Evolutionary conservation across 345 rosid species (phyloP).

Genomic region (Gossypium arboreum): DNA sequence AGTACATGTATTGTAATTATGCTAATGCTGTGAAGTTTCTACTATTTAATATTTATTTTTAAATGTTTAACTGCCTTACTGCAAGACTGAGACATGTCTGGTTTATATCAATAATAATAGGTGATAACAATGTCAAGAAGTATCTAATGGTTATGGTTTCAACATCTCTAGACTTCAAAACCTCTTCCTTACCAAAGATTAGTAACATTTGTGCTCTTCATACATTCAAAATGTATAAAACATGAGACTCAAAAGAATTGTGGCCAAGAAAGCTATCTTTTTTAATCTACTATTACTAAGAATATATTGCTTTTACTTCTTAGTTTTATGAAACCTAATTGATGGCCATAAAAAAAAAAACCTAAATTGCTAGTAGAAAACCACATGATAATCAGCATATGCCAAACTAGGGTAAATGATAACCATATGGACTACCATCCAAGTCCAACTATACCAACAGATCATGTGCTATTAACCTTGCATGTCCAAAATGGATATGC

Average conservation of each 20-base stretch:
- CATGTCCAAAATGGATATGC: too few relatives aligned
- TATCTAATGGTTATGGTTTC: not conserved
- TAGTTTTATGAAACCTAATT: not conserved
- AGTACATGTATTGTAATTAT: conserved; percentile 20
- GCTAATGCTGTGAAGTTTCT: not conserved
- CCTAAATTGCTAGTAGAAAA: not conserved
- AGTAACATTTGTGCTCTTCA: not conserved
- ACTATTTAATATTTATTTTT: not conserved
- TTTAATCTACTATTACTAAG: not conserved
- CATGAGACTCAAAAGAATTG: not conserved
- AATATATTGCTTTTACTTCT: too few relatives aligned
- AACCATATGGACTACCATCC: not conserved
- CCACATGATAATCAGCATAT: too few relatives aligned
- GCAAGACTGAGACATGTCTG: not conserved
- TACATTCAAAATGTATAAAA: not conserved
- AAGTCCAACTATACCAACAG: not conserved
- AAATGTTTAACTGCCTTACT: not conserved
- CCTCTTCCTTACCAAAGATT: not conserved
- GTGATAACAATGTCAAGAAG: not conserved
- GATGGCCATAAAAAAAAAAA: not conserved
- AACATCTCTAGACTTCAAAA: not conserved
- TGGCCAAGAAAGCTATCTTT: not conserved
- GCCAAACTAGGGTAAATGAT: not conserved
- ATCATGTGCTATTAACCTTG: not conserved
- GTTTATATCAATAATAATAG: not conserved